A percentile compares a stretch with the other conserved stretches of the same genome.
Evolutionary conservation across 2,329 filamentous ascomycete species (phyloP).

Genomic region (Colletotrichum lupini): DNA sequence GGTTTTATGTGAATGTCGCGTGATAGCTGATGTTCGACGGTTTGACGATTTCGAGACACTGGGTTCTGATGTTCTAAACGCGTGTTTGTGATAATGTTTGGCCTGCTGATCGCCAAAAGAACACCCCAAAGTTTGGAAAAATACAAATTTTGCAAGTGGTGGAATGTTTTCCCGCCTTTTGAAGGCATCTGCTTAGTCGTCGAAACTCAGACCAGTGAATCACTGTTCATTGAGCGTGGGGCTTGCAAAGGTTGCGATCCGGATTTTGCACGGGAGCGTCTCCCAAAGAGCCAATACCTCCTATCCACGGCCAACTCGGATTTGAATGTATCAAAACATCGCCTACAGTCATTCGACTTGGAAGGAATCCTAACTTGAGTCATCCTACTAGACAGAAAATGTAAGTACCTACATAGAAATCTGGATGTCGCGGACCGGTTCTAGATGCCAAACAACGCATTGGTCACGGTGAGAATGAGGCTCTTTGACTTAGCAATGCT

Average conservation of each 20-base stretch:
- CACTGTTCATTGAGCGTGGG: background rate
- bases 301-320: background rate
- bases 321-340: background rate
- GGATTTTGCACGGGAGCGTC: background rate
- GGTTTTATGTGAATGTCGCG: too few species aligned
- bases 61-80: too few species aligned
- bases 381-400: too few species aligned
- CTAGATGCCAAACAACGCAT: background rate
- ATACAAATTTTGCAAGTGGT: background rate
- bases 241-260: background rate
- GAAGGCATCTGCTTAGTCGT: background rate
- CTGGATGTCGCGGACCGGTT: background rate
- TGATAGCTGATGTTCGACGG: too few species aligned
- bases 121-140: background rate
- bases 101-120: too few species aligned
- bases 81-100: too few species aligned
- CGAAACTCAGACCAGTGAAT: background rate
- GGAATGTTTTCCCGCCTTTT: background rate
- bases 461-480: background rate
- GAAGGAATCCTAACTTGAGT: background rate
- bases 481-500: background rate
- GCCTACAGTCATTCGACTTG: background rate
- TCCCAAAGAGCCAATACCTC: too few species aligned
- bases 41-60: too few species aligned
- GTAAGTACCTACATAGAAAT: background rate